Conservation (phyloP, 2,329 filamentous ascomycete species). For the Fusarium fujikuroi region DNA sequence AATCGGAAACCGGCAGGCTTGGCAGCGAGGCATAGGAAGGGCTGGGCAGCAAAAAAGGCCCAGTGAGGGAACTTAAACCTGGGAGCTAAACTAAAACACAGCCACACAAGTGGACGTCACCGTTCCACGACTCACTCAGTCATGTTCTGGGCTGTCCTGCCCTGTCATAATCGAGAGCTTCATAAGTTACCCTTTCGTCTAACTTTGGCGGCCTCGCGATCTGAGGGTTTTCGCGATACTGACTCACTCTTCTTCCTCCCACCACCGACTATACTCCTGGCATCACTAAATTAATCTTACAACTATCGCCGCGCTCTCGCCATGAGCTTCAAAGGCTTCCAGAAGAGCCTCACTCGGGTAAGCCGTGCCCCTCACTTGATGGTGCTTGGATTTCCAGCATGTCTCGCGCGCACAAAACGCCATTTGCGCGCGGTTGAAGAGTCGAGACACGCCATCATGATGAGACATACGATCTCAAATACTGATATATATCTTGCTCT, state of each 20-base stretch:
- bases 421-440: background rate
- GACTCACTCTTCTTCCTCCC: constrained; percentile 5
- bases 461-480: background rate
- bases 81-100: constrained; percentile 32
- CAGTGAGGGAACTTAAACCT: constrained; percentile 6
- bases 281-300: constrained; percentile 3
- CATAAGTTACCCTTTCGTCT: constrained; percentile 39
- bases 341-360: constrained; percentile 89
- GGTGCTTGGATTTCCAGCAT: constrained; percentile 15
- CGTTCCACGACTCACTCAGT: constrained; percentile 34
- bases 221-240: constrained; percentile 33
- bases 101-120: constrained; percentile 50
- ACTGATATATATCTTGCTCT: constrained; percentile 1
- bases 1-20: constrained; percentile 27
- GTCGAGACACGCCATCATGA: background rate
- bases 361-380: constrained; percentile 53
- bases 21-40: constrained; percentile 12
- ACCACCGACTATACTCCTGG: constrained; percentile 11
- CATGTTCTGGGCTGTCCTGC: constrained; percentile 13
- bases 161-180: constrained; percentile 40
- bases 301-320: constrained; percentile 34
- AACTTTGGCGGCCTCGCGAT: constrained; percentile 44
- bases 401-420: constrained; percentile 25
- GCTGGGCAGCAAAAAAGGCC: constrained; percentile 36
- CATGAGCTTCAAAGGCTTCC: constrained; percentile 98